Conservation (phyloP, 768 basidiomycete genomes). For the Crepidotus variabilis region DNA sequence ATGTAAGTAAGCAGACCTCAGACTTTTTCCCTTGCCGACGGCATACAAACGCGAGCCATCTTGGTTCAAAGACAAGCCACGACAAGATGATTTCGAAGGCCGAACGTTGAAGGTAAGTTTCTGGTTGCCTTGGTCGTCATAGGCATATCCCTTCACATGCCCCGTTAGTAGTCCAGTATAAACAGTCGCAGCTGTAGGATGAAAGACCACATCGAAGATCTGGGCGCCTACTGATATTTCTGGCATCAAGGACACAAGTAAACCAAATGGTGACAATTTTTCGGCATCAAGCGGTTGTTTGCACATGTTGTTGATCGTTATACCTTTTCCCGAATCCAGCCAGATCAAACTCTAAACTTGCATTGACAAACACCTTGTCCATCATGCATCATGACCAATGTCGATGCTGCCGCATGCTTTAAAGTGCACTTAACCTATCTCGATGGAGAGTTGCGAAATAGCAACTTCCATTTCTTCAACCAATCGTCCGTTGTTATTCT, state of each 20-base stretch:
- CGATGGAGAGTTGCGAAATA: too few relatives aligned
- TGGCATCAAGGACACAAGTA: slow-evolving; percentile 31
- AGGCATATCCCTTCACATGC: slow-evolving; percentile 75
- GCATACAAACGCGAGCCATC: slow-evolving; percentile 72
- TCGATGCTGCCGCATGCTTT: background rate
- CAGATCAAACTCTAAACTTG: background rate
- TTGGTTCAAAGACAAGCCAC: slow-evolving; percentile 63
- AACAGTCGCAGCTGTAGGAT: slow-evolving; percentile 67
- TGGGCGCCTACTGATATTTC: slow-evolving; percentile 72
- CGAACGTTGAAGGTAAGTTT: slow-evolving; percentile 55
- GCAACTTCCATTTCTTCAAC: too few relatives aligned
- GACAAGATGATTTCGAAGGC: slow-evolving; percentile 82
- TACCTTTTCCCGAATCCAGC: background rate
- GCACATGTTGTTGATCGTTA: slow-evolving; percentile 5
- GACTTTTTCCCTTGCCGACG: slow-evolving; percentile 75
- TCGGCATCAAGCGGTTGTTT: slow-evolving; percentile 16
- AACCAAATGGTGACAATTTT: slow-evolving; percentile 3
- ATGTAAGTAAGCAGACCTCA: slow-evolving; percentile 56
- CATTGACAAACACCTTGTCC: too few relatives aligned
- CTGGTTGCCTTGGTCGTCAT: slow-evolving; percentile 66
- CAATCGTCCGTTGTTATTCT: too few relatives aligned
- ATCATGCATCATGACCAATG: background rate
- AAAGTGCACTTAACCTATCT: too few relatives aligned
- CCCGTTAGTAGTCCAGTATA: slow-evolving; percentile 82
- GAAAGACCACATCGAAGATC: slow-evolving; percentile 88